Conservation (phyloP, 2,329 filamentous ascomycete species). For the Diplocarpon rosae region DNA sequence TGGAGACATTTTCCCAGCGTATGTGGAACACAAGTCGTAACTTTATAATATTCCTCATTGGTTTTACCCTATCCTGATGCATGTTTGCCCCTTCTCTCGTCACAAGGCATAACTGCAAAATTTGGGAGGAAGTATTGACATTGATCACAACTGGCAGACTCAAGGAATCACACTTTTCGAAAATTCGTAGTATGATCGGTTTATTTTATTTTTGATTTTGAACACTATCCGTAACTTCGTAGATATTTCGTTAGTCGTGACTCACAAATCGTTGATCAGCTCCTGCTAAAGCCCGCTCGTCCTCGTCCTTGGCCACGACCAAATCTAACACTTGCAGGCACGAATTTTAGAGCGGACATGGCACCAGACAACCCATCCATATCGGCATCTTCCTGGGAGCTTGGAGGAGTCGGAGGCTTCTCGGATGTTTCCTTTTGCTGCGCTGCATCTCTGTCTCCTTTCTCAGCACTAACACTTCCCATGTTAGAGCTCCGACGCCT, state of each 20-base stretch:
- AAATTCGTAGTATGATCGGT: no score
- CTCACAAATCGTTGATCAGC: constrained; percentile 8
- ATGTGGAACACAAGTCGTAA: not conserved
- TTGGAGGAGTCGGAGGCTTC: constrained; percentile 19
- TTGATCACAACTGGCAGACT: no score
- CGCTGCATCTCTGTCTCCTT: not conserved
- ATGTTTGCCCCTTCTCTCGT: no score
- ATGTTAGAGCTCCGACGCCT: constrained; percentile 15
- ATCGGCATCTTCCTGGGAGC: constrained; percentile 15
- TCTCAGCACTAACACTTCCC: constrained; percentile 1
- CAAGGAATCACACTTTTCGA: no score
- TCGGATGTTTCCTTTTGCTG: constrained; percentile 14
- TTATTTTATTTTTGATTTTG: no score
- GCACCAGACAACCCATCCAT: constrained; percentile 54
- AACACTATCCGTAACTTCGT: not conserved
- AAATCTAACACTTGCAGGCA: constrained; percentile 57
- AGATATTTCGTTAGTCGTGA: constrained; percentile 4
- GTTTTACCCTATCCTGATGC: no score
- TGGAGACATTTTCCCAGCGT: not conserved
- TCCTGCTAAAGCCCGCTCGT: constrained; percentile 24
- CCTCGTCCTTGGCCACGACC: constrained; percentile 27
- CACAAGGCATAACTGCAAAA: no score
- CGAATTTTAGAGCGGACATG: constrained; percentile 62
- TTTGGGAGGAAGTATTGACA: no score
- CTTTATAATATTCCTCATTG: not conserved